Percentiles rank a stretch among this genome's conserved stretches.
phyloP scores from a whole-genome alignment of 73 alveolate species.

The Breviolum minutum region DNA sequence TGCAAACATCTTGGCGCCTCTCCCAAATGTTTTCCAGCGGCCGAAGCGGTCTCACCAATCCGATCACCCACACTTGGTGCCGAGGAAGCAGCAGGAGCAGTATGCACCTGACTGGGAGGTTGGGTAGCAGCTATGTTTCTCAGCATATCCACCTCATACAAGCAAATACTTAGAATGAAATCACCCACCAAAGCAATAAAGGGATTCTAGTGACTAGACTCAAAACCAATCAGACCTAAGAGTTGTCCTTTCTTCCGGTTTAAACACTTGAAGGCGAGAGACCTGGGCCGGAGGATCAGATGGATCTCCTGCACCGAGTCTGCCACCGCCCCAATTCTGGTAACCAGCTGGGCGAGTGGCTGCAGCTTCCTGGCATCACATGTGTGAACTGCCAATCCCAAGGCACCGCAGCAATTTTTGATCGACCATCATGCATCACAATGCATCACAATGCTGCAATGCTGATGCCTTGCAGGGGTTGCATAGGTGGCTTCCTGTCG shows the following conservation, averaged over 20 bases:
- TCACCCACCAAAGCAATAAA: too few species aligned
- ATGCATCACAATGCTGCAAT: background rate
- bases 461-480: conserved; percentile 46
- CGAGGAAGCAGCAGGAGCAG: background rate
- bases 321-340: conserved; percentile 93
- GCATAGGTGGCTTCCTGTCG: conserved; percentile 75
- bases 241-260: too few species aligned
- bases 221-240: too few species aligned
- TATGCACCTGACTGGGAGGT: background rate
- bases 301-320: conserved; percentile 23
- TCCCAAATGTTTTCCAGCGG: conserved; percentile 63
- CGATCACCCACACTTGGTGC: conserved; percentile 72
- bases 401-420: background rate
- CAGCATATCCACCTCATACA: too few species aligned
- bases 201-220: too few species aligned
- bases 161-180: too few species aligned
- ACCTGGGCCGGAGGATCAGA: conserved; percentile 5
- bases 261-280: too few species aligned
- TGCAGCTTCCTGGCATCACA: conserved; percentile 29
- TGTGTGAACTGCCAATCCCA: background rate
- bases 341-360: conserved; percentile 46
- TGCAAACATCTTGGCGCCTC: background rate
- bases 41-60: conserved; percentile 49
- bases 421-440: too few species aligned
- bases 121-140: too few species aligned